Conservation (phyloP, 768 basidiomycete genomes). For the Leccinum disarticulatum region DNA sequence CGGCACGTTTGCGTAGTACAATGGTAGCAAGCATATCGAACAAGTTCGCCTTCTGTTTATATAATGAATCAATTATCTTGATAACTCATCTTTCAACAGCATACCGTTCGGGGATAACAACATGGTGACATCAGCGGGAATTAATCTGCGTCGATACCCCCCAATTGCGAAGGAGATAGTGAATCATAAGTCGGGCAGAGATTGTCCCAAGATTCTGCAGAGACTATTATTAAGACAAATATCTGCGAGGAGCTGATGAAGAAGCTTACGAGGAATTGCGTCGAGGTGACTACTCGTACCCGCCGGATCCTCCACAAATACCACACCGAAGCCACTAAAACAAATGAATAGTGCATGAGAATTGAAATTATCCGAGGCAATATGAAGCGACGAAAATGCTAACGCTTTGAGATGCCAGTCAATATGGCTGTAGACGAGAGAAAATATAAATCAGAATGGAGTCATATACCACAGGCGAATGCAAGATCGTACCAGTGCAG, state of each 20-base stretch:
- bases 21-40: no score
- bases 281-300: constrained; percentile 17
- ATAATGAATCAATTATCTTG: constrained; percentile 11
- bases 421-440: no score
- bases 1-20: no score
- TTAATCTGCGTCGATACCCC: constrained; percentile 15
- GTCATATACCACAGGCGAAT: neutral
- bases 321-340: constrained; percentile 27
- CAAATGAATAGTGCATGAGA: neutral
- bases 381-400: neutral
- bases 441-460: no score
- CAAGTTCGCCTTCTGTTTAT: no score
- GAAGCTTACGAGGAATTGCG: constrained; percentile 15
- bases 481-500: constrained; percentile 31
- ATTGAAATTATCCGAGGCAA: neutral
- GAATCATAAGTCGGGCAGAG: constrained; percentile 27
- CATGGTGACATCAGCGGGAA: no score
- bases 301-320: constrained; percentile 26
- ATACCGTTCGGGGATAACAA: no score
- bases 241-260: neutral
- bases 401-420: constrained; percentile 31
- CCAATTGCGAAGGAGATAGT: constrained; percentile 19
- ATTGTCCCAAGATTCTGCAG: constrained; percentile 25
- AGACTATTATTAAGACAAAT: neutral
- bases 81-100: neutral